Evolutionary conservation across 306 rosid species (phyloP).

Genomic region (Prunus kanzakura): DNA sequence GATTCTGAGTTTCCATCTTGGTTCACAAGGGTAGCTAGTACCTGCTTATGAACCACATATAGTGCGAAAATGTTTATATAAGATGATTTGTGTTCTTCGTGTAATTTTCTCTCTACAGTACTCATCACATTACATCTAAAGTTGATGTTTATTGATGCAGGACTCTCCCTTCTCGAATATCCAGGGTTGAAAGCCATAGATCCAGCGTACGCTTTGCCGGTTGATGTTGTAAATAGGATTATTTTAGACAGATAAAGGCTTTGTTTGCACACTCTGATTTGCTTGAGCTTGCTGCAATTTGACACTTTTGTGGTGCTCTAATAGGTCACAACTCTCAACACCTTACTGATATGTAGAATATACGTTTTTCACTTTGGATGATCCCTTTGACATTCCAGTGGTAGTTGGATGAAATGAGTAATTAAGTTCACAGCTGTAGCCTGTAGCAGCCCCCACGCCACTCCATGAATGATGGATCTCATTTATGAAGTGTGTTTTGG

Average conservation of each 20-base stretch:
- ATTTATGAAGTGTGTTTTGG: neutral
- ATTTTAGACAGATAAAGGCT: too few relatives aligned
- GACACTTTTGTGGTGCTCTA: too few relatives aligned
- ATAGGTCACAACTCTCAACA: too few relatives aligned
- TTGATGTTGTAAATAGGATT: too few relatives aligned
- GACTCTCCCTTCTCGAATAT: slow-evolving; percentile 31
- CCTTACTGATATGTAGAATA: neutral
- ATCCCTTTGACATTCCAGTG: neutral
- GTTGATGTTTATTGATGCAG: slow-evolving; percentile 41
- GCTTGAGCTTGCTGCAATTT: too few relatives aligned
- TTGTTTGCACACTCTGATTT: too few relatives aligned
- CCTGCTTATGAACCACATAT: neutral
- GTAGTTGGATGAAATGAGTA: neutral
- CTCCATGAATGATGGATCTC: neutral
- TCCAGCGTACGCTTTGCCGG: too few relatives aligned
- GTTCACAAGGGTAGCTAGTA: neutral
- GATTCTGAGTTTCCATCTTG: neutral
- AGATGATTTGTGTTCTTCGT: neutral
- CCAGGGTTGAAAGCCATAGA: too few relatives aligned
- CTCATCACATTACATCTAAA: neutral
- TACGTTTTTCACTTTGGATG: neutral
- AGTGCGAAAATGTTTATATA: neutral
- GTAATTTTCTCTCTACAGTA: neutral
- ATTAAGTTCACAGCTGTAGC: neutral
- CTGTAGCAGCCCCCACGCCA: neutral